Evolutionary conservation across 192 early-diverging fungal genomes (phyloP).

Genomic region (Kickxella alabastrina): DNA sequence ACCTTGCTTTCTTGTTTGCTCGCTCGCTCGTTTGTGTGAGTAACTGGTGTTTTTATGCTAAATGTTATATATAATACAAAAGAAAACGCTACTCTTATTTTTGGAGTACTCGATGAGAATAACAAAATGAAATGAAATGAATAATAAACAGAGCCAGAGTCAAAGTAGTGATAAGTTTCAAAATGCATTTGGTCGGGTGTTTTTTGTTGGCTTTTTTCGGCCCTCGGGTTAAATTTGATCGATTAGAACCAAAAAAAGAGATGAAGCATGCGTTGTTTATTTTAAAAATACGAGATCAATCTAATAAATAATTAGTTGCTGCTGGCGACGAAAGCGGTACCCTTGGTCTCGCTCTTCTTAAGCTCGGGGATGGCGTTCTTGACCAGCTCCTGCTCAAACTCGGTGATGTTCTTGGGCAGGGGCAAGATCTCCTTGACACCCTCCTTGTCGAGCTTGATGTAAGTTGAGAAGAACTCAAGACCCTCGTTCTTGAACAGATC

Average conservation of each 20-base stretch:
- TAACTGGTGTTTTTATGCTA: no score
- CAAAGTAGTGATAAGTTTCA: no score
- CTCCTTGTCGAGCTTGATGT: conserved; percentile 73
- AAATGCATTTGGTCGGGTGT: no score
- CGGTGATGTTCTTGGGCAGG: conserved; percentile 65
- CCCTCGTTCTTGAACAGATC: conserved; percentile 59
- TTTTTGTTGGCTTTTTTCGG: no score
- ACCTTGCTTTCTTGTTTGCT: no score
- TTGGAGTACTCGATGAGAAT: not conserved
- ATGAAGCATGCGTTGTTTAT: not conserved
- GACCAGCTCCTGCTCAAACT: conserved; percentile 84
- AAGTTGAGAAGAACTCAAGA: conserved; percentile 73
- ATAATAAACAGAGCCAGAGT: no score
- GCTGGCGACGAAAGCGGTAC: conserved; percentile 52
- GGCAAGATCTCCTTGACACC: conserved; percentile 87
- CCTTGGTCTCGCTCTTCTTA: conserved; percentile 90
- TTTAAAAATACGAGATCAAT: not conserved
- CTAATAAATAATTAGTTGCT: conserved; percentile 13
- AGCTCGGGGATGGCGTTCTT: conserved; percentile 83
- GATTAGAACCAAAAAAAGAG: no score
- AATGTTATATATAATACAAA: no score
- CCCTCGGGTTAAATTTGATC: no score
- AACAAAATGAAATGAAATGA: not conserved
- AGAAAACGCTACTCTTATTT: not conserved
- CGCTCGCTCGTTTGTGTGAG: no score